Conservation (phyloP, 2,329 filamentous ascomycete genomes). For the Sclerotinia minor region DNA sequence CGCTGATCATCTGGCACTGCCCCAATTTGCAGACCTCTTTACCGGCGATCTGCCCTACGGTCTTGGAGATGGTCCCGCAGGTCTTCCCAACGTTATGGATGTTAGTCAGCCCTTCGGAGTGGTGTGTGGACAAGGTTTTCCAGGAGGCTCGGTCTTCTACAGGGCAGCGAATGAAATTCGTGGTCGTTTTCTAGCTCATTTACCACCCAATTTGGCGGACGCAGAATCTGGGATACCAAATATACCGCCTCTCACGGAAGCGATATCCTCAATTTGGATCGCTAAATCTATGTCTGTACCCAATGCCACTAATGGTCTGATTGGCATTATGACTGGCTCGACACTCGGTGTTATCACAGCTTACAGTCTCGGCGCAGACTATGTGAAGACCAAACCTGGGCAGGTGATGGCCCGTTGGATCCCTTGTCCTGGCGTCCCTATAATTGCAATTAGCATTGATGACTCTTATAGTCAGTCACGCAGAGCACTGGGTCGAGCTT, state of each 20-base stretch:
- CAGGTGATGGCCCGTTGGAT: constrained; percentile 88
- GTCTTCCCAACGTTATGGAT: constrained; percentile 84
- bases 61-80: constrained; percentile 74
- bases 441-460: constrained; percentile 80
- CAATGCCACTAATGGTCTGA: constrained; percentile 69
- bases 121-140: constrained; percentile 81
- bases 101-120: constrained; percentile 83
- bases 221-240: constrained; percentile 74
- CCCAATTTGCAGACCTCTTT: constrained; percentile 76
- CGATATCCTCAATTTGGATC: constrained; percentile 82
- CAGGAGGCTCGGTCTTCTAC: constrained; percentile 78
- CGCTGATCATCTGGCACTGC: constrained; percentile 70
- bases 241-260: constrained; percentile 67
- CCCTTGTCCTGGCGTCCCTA: constrained; percentile 87
- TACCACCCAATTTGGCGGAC: constrained; percentile 60
- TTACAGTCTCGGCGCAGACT: constrained; percentile 65
- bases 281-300: constrained; percentile 77
- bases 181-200: constrained; percentile 70
- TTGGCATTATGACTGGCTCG: constrained; percentile 82
- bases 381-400: constrained; percentile 63
- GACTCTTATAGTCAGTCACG: constrained; percentile 75
- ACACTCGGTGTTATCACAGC: constrained; percentile 79
- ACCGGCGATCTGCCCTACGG: constrained; percentile 75
- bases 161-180: constrained; percentile 72
- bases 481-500: constrained; percentile 69